A percentile compares a stretch with the other conserved stretches of the same genome.
phyloP scores from a whole-genome alignment of 2,329 filamentous ascomycete species.

The Claviceps humidiphila region DNA sequence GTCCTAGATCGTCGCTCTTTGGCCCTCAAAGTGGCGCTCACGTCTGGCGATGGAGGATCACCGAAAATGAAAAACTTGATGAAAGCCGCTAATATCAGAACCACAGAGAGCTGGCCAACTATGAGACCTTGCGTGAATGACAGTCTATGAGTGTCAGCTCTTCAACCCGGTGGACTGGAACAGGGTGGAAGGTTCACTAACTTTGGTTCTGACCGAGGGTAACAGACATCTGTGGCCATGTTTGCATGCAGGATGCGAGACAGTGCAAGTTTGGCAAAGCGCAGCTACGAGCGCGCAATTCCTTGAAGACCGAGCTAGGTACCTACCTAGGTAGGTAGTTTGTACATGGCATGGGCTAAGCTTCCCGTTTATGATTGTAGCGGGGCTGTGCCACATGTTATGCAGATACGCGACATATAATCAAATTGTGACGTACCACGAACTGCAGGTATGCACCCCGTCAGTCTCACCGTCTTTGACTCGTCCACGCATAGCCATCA shows the following conservation, averaged over 20 bases:
- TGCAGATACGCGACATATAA: constrained; percentile 1
- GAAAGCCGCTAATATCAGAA: constrained; percentile 81
- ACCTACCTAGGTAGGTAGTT: no score
- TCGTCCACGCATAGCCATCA: not conserved
- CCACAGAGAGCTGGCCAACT: constrained; percentile 83
- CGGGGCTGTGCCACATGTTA: not conserved
- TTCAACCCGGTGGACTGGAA: not conserved
- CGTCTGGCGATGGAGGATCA: constrained; percentile 73
- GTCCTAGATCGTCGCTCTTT: constrained; percentile 62
- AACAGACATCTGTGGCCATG: constrained; percentile 31
- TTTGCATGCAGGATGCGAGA: not conserved
- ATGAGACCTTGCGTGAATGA: constrained; percentile 92
- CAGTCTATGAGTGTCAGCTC: constrained; percentile 29
- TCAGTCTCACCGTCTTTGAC: not conserved
- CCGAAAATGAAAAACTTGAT: constrained; percentile 99
- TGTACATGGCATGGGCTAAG: not conserved
- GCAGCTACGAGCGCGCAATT: no score
- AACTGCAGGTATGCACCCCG: not conserved
- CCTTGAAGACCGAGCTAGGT: no score
- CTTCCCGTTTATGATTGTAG: not conserved
- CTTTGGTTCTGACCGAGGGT: constrained; percentile 31
- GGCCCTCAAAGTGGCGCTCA: constrained; percentile 61
- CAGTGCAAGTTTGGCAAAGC: no score
- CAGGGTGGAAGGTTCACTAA: constrained; percentile 19
- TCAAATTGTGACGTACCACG: not conserved